Evolutionary conservation across 2,329 filamentous ascomycete species (phyloP).

Genomic region (Ophiostoma quercus): DNA sequence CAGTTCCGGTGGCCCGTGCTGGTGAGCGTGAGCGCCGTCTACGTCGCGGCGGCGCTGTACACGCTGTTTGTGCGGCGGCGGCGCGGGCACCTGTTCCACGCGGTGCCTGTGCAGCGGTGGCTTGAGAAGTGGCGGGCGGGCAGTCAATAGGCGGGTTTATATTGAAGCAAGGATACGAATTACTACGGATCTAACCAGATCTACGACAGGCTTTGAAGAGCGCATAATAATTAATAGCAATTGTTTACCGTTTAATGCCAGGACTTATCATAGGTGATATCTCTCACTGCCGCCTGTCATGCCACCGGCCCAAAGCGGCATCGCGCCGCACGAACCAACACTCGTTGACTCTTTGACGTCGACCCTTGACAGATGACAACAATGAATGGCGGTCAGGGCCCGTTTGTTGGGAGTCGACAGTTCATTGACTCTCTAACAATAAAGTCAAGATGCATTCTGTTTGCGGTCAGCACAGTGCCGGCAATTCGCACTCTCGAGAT

Average conservation of each 20-base stretch:
- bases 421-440: too few relatives aligned
- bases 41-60: constrained; percentile 46
- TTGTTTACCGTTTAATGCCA: neutral
- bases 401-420: neutral
- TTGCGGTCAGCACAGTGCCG: constrained; percentile 1
- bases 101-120: constrained; percentile 26
- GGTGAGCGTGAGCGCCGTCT: constrained; percentile 53
- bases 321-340: constrained; percentile 5
- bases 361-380: neutral
- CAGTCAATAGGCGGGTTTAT: neutral
- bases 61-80: constrained; percentile 52
- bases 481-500: neutral
- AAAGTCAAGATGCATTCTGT: neutral
- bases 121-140: constrained; percentile 21
- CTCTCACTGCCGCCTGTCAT: neutral
- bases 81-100: constrained; percentile 57
- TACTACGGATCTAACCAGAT: too few relatives aligned
- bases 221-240: neutral
- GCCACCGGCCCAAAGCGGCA: constrained; percentile 4
- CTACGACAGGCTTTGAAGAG: too few relatives aligned
- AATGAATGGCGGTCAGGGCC: neutral
- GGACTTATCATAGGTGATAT: too few relatives aligned
- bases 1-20: constrained; percentile 61
- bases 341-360: neutral
- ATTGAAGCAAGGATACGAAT: neutral